A percentile compares a stretch with the other conserved stretches of the same genome.
phyloP scores from a whole-genome alignment of 225 moss, liverwort and hornwort species.

The Sphagnum tenellum region DNA sequence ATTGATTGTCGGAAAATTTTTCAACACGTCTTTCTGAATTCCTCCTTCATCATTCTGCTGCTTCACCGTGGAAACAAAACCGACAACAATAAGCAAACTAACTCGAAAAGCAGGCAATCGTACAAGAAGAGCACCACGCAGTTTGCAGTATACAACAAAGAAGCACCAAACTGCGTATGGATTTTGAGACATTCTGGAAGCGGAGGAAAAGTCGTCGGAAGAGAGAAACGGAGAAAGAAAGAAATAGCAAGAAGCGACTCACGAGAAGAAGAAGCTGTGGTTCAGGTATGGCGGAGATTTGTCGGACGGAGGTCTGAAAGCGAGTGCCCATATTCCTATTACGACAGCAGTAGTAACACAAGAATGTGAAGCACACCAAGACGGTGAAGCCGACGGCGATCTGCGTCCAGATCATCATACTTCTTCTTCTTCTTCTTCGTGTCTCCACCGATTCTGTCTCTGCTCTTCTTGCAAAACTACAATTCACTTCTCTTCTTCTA shows the following conservation, averaged over 20 bases:
- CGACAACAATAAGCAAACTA: background rate
- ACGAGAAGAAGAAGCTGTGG: background rate
- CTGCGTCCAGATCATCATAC: conserved; percentile 26
- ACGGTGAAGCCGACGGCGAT: conserved; percentile 29
- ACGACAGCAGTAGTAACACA: conserved; percentile 45
- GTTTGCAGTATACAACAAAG: too few relatives aligned
- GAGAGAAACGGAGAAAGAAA: background rate
- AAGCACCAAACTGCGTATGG: too few relatives aligned
- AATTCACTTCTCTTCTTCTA: too few relatives aligned
- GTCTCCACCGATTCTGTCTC: too few relatives aligned
- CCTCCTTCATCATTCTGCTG: conserved; percentile 28
- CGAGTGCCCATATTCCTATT: conserved; percentile 25
- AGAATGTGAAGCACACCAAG: conserved; percentile 31
- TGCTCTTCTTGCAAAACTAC: too few relatives aligned
- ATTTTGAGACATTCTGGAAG: background rate
- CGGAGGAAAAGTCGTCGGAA: background rate
- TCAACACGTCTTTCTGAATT: conserved; percentile 33
- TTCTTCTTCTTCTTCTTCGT: too few relatives aligned
- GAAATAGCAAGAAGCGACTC: conserved; percentile 1
- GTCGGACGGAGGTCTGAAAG: conserved; percentile 35
- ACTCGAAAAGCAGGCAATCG: background rate
- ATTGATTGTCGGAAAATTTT: conserved; percentile 34
- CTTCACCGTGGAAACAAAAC: background rate
- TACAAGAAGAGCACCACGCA: too few relatives aligned
- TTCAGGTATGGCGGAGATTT: conserved; percentile 23